Conservation (phyloP, 495 filamentous ascomycete genomes). For the Penicillium soppii region DNA sequence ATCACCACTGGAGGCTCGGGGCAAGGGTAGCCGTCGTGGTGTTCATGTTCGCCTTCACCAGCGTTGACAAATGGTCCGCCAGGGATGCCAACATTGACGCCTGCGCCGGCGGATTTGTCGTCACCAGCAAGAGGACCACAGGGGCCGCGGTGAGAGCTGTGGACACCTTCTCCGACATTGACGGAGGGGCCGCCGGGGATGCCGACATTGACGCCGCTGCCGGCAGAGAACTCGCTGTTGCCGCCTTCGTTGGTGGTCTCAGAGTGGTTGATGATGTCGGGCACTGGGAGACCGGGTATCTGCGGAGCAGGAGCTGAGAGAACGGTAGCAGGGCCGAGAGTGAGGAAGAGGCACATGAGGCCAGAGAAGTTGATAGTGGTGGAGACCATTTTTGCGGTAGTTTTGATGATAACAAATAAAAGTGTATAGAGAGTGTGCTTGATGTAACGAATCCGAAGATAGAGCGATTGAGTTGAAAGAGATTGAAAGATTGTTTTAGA, state of each 20-base stretch:
- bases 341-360: slow-evolving; percentile 37
- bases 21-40: slow-evolving; percentile 21
- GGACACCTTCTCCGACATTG: slow-evolving; percentile 18
- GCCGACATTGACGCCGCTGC: slow-evolving; percentile 23
- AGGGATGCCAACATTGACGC: slow-evolving; percentile 29
- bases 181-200: slow-evolving; percentile 32
- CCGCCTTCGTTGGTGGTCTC: slow-evolving; percentile 17
- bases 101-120: slow-evolving; percentile 19
- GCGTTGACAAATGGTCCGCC: slow-evolving; percentile 27
- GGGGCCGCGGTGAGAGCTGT: slow-evolving; percentile 16
- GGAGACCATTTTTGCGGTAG: slow-evolving; percentile 28
- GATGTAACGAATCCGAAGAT: slow-evolving; percentile 5
- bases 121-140: slow-evolving; percentile 19
- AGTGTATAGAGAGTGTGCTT: background rate
- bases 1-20: slow-evolving; percentile 17
- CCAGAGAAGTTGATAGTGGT: slow-evolving; percentile 32
- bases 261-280: slow-evolving; percentile 11
- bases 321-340: slow-evolving; percentile 31
- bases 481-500: slow-evolving; percentile 13
- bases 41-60: slow-evolving; percentile 20
- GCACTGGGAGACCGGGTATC: slow-evolving; percentile 13
- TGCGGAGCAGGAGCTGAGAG: slow-evolving; percentile 36
- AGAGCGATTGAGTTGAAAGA: slow-evolving; percentile 14
- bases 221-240: slow-evolving; percentile 28
- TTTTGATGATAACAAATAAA: background rate